A percentile compares a stretch with the other conserved stretches of the same genome.
Conservation (phyloP, 345 rosid species). For the Jatropha curcas region DNA sequence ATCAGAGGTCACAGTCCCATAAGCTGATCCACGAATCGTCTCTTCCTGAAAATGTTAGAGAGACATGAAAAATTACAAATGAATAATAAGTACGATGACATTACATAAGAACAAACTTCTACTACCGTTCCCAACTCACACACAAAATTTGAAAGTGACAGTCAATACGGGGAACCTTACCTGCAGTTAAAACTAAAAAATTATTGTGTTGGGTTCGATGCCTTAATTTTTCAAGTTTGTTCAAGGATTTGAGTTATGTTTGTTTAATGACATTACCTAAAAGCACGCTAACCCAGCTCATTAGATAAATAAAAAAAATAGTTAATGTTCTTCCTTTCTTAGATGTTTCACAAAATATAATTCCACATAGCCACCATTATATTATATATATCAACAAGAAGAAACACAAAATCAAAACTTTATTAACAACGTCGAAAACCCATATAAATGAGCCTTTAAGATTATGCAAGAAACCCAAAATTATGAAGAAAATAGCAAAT, state of each 20-base stretch:
- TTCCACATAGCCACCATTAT: neutral
- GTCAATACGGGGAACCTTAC: no score
- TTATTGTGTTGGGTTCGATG: no score
- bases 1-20: neutral
- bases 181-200: no score
- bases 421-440: neutral
- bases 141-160: neutral
- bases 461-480: neutral
- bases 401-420: neutral
- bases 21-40: conserved; percentile 30
- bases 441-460: no score
- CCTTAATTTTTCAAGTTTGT: no score
- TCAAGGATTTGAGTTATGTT: no score
- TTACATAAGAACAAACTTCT: neutral
- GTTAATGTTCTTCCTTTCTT: neutral
- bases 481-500: neutral
- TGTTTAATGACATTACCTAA: no score
- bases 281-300: no score
- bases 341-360: neutral
- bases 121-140: neutral
- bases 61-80: neutral
- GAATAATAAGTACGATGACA: neutral
- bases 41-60: conserved; percentile 9
- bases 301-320: no score
- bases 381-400: no score